Evolutionary conservation across 768 basidiomycete genomes (phyloP).

Genomic region (Mycena latifolia): DNA sequence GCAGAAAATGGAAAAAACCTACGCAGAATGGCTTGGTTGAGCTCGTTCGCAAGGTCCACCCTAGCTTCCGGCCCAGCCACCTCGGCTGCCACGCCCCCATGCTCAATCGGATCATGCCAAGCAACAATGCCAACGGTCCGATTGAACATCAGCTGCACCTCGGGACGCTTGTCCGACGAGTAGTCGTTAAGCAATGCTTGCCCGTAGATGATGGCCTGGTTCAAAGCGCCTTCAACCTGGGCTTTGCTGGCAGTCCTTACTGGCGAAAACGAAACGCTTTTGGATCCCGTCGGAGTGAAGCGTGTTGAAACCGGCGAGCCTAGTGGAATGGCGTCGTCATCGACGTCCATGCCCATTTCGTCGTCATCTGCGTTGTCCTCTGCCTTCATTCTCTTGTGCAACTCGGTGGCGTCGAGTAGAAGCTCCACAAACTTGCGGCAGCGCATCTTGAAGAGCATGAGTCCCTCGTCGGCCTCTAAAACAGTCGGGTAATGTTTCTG

Average conservation of each 20-base stretch:
- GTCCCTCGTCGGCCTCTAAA: conserved; percentile 73
- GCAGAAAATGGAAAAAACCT: conserved; percentile 39
- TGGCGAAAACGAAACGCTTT: conserved; percentile 36
- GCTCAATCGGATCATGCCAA: conserved; percentile 79
- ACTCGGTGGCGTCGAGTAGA: conserved; percentile 75
- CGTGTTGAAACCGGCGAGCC: conserved; percentile 32
- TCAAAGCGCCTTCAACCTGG: conserved; percentile 70
- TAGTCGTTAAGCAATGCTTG: conserved; percentile 78
- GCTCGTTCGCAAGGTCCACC: conserved; percentile 75
- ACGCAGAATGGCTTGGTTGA: conserved; percentile 90
- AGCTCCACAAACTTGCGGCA: conserved; percentile 91
- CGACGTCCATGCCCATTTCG: conserved; percentile 74
- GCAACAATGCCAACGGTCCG: conserved; percentile 86
- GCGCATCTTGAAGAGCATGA: conserved; percentile 84
- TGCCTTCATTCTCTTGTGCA: conserved; percentile 71
- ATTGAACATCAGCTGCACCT: conserved; percentile 76
- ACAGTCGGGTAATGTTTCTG: conserved; percentile 71
- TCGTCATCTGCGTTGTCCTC: conserved; percentile 53
- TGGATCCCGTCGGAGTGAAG: conserved; percentile 30
- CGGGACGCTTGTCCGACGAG: conserved; percentile 69
- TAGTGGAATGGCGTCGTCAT: conserved; percentile 50
- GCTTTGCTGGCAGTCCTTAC: conserved; percentile 39
- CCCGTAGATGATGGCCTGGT: conserved; percentile 79
- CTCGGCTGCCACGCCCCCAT: conserved; percentile 73
- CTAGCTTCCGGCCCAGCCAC: conserved; percentile 79